phyloP scores from a whole-genome alignment of 2,329 filamentous ascomycete species.

The Dothistroma pini region DNA sequence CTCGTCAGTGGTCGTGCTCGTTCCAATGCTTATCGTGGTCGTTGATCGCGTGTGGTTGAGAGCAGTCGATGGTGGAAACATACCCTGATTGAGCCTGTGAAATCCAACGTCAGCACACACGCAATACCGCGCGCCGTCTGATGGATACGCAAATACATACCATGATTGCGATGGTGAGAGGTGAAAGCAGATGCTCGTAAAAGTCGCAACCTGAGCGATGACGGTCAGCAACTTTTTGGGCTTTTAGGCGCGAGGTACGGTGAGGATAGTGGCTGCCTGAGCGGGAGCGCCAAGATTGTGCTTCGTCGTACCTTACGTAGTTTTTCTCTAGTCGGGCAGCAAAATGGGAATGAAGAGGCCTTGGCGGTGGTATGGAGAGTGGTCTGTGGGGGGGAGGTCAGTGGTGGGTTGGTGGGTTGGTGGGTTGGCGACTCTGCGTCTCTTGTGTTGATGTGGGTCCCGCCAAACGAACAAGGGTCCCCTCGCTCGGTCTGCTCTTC shows the following conservation, averaged over 20 bases:
- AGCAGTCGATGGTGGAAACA: slow-evolving; percentile 4
- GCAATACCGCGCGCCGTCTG: neutral
- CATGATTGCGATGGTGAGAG: slow-evolving; percentile 14
- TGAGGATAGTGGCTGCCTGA: slow-evolving; percentile 4
- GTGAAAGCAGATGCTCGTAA: neutral
- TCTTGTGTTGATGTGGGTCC: too few species aligned
- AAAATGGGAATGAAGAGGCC: neutral
- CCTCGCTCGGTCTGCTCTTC: neutral
- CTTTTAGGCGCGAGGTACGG: neutral
- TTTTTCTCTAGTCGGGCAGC: neutral
- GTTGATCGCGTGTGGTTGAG: slow-evolving; percentile 4
- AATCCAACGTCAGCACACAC: slow-evolving; percentile 9
- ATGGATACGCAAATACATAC: slow-evolving; percentile 5
- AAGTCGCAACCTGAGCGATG: neutral
- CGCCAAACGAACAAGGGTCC: neutral
- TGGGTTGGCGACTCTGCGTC: too few species aligned
- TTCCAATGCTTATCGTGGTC: slow-evolving; percentile 4
- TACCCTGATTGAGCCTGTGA: slow-evolving; percentile 24
- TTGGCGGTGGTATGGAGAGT: neutral
- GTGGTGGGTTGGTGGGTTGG: too few species aligned
- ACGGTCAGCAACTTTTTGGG: slow-evolving; percentile 1
- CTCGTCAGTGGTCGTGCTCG: neutral
- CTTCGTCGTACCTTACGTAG: slow-evolving; percentile 6
- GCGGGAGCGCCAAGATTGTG: slow-evolving; percentile 4
- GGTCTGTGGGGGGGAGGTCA: neutral